Conservation (phyloP, 2,329 filamentous ascomycete genomes). For the Fusarium zealandicum region DNA sequence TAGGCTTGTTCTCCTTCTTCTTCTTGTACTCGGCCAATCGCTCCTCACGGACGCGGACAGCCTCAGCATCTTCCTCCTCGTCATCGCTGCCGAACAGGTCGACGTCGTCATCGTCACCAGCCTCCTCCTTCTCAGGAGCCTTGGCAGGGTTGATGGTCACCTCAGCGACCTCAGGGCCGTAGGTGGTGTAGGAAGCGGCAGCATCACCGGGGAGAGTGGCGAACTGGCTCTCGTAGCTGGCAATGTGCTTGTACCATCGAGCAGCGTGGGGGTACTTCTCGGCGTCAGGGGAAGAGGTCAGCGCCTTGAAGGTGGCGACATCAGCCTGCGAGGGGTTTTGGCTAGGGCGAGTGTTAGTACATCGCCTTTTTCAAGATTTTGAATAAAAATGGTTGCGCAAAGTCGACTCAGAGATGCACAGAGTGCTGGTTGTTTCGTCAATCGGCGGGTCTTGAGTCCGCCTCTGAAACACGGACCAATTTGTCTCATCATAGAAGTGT, state of each 20-base stretch:
- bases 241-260: constrained; percentile 99
- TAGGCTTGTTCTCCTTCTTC: constrained; percentile 95
- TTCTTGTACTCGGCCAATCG: constrained; percentile 91
- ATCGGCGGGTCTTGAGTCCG: constrained; percentile 88
- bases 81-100: constrained; percentile 94
- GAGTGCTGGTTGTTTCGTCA: constrained; percentile 77
- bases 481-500: constrained; percentile 71
- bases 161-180: constrained; percentile 84
- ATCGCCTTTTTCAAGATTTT: constrained; percentile 3
- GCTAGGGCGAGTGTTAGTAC: constrained; percentile 45
- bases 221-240: constrained; percentile 92
- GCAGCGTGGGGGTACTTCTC: constrained; percentile 92
- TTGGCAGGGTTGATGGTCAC: constrained; percentile 86
- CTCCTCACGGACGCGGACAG: constrained; percentile 82
- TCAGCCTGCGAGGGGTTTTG: constrained; percentile 87
- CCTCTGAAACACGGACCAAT: constrained; percentile 97
- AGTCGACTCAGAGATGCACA: constrained; percentile 75
- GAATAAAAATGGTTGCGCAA: constrained; percentile 9
- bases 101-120: constrained; percentile 71
- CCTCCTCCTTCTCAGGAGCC: constrained; percentile 55
- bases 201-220: constrained; percentile 88
- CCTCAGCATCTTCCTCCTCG: constrained; percentile 93
- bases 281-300: constrained; percentile 77
- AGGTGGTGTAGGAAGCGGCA: constrained; percentile 85
- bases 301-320: constrained; percentile 91